Conservation (phyloP, 441 rosid genomes). For the Corymbia citriodora region DNA sequence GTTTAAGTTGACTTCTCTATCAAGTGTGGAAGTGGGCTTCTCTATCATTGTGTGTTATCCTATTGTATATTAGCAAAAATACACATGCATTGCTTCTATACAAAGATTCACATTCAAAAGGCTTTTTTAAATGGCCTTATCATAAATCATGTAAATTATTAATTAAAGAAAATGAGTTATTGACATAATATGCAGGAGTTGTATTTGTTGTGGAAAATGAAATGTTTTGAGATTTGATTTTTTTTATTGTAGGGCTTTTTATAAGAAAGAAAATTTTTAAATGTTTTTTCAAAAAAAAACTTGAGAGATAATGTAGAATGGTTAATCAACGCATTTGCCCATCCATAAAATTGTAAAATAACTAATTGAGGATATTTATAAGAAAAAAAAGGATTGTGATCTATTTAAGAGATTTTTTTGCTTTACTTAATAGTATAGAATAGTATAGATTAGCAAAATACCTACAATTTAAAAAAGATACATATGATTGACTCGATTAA, state of each 20-base stretch:
- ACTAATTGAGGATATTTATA: background rate
- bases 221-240: background rate
- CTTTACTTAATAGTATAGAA: background rate
- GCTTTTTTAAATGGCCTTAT: too few relatives aligned
- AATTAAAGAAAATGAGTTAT: too few relatives aligned
- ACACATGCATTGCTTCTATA: too few relatives aligned
- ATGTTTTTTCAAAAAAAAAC: background rate
- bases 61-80: too few relatives aligned
- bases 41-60: too few relatives aligned
- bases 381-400: background rate
- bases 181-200: too few relatives aligned
- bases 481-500: fast-evolving
- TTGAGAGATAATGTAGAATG: background rate
- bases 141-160: too few relatives aligned
- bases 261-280: background rate
- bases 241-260: background rate
- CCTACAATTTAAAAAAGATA: background rate
- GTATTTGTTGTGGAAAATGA: background rate
- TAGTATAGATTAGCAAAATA: background rate
- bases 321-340: background rate
- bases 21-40: too few relatives aligned
- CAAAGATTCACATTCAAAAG: too few relatives aligned
- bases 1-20: too few relatives aligned
- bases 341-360: background rate
- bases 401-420: background rate